These are phyloP conservation scores for Termitomyces sp. DNA, from an alignment of 768 basidiomycete species.

Conservation along the genomic window DNA sequence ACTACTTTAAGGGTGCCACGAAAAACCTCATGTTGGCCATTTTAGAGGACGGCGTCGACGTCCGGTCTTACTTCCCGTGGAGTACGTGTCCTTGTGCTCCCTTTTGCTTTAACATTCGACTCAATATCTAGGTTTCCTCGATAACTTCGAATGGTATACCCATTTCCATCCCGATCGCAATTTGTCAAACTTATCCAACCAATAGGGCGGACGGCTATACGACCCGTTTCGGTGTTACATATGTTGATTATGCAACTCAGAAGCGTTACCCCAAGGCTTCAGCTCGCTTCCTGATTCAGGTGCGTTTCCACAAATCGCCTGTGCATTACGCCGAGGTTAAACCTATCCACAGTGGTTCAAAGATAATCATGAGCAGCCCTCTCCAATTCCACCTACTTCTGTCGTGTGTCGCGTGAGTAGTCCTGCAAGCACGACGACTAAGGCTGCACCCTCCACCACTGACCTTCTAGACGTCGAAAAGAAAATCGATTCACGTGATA, in stretches of 20 bases:
- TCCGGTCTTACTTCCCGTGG: slow-evolving; percentile 64
- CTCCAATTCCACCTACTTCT: not conserved
- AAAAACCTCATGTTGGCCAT: slow-evolving; percentile 50
- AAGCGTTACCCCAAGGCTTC: slow-evolving; percentile 61
- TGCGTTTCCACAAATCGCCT: slow-evolving; percentile 15
- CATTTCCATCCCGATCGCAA: not conserved
- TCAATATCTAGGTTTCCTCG: slow-evolving; percentile 46
- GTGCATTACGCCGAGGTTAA: not conserved
- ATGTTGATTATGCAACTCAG: slow-evolving; percentile 67
- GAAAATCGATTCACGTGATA: not conserved
- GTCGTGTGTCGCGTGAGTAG: not conserved
- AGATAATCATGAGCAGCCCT: slow-evolving; percentile 14
- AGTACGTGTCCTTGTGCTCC: slow-evolving; percentile 30
- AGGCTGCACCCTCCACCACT: not conserved
- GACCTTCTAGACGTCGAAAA: not conserved
- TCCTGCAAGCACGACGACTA: not conserved
- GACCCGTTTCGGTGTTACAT: slow-evolving; percentile 66
- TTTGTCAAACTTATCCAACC: not conserved
- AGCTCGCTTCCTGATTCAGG: slow-evolving; percentile 50
- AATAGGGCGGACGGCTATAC: slow-evolving; percentile 58
- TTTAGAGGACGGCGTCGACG: slow-evolving; percentile 55
- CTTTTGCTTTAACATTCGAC: not conserved
- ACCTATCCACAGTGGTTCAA: slow-evolving; percentile 31
- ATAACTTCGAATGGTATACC: slow-evolving; percentile 62
- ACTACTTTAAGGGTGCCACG: slow-evolving; percentile 60